Percentiles rank a stretch among this genome's conserved stretches.
Evolutionary conservation across 2,329 filamentous ascomycete genomes (phyloP).

Genomic region (Colletotrichum paranaense): DNA sequence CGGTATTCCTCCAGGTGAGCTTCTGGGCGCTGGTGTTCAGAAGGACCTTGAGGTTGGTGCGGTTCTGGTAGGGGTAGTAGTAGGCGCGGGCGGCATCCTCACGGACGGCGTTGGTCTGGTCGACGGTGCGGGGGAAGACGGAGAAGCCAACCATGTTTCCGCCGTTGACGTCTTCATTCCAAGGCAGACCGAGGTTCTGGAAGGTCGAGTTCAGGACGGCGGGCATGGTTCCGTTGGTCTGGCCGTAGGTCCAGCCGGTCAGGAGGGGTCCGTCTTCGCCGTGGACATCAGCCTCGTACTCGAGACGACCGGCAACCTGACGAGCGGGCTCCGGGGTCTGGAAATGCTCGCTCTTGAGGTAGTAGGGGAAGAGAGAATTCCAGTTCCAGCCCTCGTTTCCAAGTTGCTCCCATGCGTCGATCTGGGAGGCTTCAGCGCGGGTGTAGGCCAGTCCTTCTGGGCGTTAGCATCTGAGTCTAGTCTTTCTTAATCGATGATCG

Average conservation of each 20-base stretch:
- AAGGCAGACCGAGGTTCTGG: slow-evolving; percentile 40
- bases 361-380: slow-evolving; percentile 57
- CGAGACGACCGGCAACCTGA: slow-evolving; percentile 45
- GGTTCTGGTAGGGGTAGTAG: slow-evolving; percentile 49
- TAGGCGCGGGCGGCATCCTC: slow-evolving; percentile 56
- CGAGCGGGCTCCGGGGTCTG: slow-evolving; percentile 38
- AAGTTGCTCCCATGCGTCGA: slow-evolving; percentile 55
- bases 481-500: neutral
- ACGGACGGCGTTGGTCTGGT: slow-evolving; percentile 49
- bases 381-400: slow-evolving; percentile 59
- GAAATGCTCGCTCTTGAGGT: slow-evolving; percentile 54
- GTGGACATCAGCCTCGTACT: slow-evolving; percentile 47
- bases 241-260: slow-evolving; percentile 48
- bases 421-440: slow-evolving; percentile 53
- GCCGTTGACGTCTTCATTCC: slow-evolving; percentile 51
- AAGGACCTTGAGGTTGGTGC: slow-evolving; percentile 47
- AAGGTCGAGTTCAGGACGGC: slow-evolving; percentile 45
- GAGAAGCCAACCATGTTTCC: slow-evolving; percentile 52
- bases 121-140: slow-evolving; percentile 52
- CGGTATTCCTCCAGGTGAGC: slow-evolving; percentile 21
- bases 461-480: neutral
- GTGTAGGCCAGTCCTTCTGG: slow-evolving; percentile 57
- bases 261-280: slow-evolving; percentile 48
- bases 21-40: slow-evolving; percentile 26
- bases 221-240: slow-evolving; percentile 49